phyloP scores from a whole-genome alignment of 352 stramenopile genomes.

The Phytophthora capsici region DNA sequence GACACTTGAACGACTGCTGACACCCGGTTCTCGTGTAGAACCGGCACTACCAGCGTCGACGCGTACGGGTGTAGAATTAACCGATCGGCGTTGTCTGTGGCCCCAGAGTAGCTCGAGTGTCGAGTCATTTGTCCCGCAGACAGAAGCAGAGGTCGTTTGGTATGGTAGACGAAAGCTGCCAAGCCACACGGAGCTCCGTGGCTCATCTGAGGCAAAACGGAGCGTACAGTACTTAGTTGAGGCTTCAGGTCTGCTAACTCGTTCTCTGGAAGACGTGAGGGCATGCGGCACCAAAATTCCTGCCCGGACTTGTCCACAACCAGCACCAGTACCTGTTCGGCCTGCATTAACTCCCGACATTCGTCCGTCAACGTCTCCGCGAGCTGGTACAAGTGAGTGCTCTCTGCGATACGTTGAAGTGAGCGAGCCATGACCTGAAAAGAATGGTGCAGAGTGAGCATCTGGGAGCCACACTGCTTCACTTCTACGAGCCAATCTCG shows the following conservation, averaged over 20 bases:
- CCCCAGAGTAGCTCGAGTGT: constrained; percentile 59
- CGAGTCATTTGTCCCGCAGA: constrained; percentile 50
- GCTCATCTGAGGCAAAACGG: constrained; percentile 42
- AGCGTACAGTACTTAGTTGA: constrained; percentile 50
- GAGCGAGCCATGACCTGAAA: constrained; percentile 66
- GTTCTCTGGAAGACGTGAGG: constrained; percentile 14
- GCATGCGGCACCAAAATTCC: constrained; percentile 80
- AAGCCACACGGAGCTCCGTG: constrained; percentile 48
- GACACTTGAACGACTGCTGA: constrained; percentile 69
- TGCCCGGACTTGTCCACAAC: constrained; percentile 75
- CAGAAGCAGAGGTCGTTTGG: constrained; percentile 64
- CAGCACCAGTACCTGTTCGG: constrained; percentile 73
- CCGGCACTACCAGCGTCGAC: constrained; percentile 66
- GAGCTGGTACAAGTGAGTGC: constrained; percentile 67
- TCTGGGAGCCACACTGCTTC: constrained; percentile 53
- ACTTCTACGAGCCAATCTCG: constrained; percentile 71
- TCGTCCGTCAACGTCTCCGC: constrained; percentile 57
- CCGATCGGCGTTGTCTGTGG: constrained; percentile 67
- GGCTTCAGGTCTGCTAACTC: constrained; percentile 5
- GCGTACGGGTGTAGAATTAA: constrained; percentile 59
- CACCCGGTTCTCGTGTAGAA: constrained; percentile 43
- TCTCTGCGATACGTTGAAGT: constrained; percentile 61
- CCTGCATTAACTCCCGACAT: constrained; percentile 50
- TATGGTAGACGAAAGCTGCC: constrained; percentile 74
- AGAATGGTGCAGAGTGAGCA: constrained; percentile 61